Evolutionary conservation across 768 basidiomycete genomes (phyloP), one percentile per base, ranked within the genome.

Genomic region (Boletus bicolor): DNA sequence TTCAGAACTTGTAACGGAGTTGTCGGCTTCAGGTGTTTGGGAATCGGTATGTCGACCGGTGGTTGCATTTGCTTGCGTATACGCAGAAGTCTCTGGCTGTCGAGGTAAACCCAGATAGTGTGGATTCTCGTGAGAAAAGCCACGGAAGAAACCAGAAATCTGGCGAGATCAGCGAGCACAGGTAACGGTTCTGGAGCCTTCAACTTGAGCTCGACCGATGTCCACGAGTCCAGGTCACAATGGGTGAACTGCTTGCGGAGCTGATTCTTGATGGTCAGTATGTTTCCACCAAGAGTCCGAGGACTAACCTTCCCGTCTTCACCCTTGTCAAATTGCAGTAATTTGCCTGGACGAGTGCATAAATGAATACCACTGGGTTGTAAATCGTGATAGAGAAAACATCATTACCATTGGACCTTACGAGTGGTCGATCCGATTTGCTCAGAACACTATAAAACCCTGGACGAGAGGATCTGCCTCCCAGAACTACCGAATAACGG

Each of bases 371-470:
- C 12, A 3, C 14, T 42, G 4, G 21, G 8, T 5, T 15, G 14
- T 15, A 41, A 10, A 34, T 15, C 24, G 14, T 6, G n/a, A 44
- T 21, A 32, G 35, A 26, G 4, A 34, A 28, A 1, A 6, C 15
- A 7, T 17, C 0, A 11, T 42, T 47, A 61, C 60, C 55, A 17
- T 34, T 9, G 7, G 60, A 61, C 21, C 0, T 62, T 8, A 61
- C 55, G 6, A 58, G 30, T 6, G 60, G 60, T 28, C 21, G 34
- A 41, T 61, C 51, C 8, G 60, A 50, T 48, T 53, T 62, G 14
- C 55, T 62, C 37, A 61, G 41, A 17, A 53, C 60, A 8, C 51
- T 53, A 43, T 61, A 61, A 51, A 62, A 62, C 14, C 60, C 60
- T 61, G 19, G 1, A 2, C 12, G 4, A 24, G 14, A 8, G n/a